A percentile compares a stretch with the other conserved stretches of the same genome.
These are phyloP conservation scores for Macrophomina phaseolina DNA, from an alignment of 2,329 filamentous ascomycete species.

Conservation along the genomic window DNA sequence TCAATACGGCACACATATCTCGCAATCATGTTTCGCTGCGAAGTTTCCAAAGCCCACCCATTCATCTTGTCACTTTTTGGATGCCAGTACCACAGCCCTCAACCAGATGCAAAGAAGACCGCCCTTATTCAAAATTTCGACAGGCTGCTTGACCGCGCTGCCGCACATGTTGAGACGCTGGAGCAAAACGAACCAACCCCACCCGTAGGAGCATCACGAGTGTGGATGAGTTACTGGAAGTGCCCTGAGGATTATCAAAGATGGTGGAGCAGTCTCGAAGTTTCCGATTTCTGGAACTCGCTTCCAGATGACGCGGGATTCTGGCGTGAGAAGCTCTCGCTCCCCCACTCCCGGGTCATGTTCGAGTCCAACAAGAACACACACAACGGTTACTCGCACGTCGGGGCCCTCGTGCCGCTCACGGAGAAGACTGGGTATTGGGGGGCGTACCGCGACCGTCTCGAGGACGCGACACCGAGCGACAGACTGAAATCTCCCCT, in stretches of 20 bases:
- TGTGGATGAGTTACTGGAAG: slow-evolving; percentile 13
- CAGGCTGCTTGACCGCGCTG: neutral
- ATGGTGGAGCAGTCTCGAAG: neutral
- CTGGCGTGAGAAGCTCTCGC: neutral
- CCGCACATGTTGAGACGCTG: neutral
- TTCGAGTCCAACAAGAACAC: slow-evolving; percentile 7
- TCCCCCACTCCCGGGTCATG: neutral
- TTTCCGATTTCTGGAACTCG: neutral
- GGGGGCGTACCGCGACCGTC: slow-evolving; percentile 11
- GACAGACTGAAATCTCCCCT: neutral
- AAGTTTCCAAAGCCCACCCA: neutral
- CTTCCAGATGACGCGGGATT: neutral
- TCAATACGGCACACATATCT: neutral
- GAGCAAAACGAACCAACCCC: neutral
- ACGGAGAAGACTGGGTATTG: slow-evolving; percentile 12
- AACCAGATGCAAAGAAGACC: neutral
- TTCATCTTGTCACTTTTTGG: slow-evolving; percentile 6
- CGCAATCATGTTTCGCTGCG: neutral
- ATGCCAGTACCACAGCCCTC: slow-evolving; percentile 4
- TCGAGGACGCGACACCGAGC: neutral
- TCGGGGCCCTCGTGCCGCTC: neutral
- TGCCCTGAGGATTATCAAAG: neutral
- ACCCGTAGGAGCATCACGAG: neutral
- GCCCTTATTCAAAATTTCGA: neutral
- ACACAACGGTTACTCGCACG: neutral